A percentile compares a stretch with the other conserved stretches of the same genome.
These are phyloP conservation scores for Cinchona pubescens DNA, from an alignment of 257 asterid species.

Conservation along the genomic window DNA sequence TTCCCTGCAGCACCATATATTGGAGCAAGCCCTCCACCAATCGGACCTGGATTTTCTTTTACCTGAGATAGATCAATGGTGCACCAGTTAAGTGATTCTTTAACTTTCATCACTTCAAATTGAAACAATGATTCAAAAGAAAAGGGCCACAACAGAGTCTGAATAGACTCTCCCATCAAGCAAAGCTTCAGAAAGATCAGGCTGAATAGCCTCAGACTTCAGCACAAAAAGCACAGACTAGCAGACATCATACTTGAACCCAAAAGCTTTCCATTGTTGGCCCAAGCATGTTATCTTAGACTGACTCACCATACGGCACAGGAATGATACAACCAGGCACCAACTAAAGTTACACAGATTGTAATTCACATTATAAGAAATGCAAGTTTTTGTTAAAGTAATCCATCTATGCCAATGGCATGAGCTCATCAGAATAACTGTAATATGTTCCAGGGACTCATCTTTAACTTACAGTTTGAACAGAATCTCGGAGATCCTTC, in stretches of 20 bases:
- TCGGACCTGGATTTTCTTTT: slow-evolving; percentile 87
- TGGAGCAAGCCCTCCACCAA: slow-evolving; percentile 91
- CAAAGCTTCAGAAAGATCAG: background rate
- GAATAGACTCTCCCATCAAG: background rate
- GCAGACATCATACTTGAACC: background rate
- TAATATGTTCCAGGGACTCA: background rate
- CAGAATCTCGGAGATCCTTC: slow-evolving; percentile 69
- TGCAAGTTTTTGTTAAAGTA: background rate
- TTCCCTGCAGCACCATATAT: slow-evolving; percentile 97
- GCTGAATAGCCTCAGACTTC: background rate
- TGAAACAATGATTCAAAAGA: background rate
- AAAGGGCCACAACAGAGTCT: background rate
- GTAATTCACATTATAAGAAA: background rate
- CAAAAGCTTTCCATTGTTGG: background rate
- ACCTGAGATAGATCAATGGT: slow-evolving; percentile 48
- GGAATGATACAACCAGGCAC: background rate
- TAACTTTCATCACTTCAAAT: background rate
- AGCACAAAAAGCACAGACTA: background rate
- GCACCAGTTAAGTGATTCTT: too few species aligned
- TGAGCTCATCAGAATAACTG: background rate
- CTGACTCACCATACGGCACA: background rate
- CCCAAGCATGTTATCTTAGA: background rate
- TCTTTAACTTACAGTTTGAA: slow-evolving; percentile 57
- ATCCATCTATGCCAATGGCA: background rate
- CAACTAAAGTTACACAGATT: background rate